These are phyloP conservation scores for Aspergillus sp. DNA, from an alignment of 2,329 filamentous ascomycete genomes.

Conservation along the genomic window DNA sequence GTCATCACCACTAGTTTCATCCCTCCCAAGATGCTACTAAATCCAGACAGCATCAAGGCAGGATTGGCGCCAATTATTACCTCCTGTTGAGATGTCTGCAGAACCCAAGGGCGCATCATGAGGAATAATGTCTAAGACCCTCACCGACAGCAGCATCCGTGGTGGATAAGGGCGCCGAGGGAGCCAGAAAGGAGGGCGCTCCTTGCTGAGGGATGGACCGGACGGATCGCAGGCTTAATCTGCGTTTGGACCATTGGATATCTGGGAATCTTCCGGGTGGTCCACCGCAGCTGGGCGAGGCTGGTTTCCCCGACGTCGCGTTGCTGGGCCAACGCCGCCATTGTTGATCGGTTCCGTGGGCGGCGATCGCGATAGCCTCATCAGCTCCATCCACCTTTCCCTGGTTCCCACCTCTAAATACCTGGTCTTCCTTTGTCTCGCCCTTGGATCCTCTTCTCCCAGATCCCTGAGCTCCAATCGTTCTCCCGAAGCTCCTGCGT, in stretches of 20 bases:
- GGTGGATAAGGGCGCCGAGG: too few relatives aligned
- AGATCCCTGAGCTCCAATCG: slow-evolving; percentile 11
- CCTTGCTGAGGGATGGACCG: slow-evolving; percentile 19
- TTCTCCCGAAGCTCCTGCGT: slow-evolving; percentile 3
- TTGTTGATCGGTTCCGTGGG: slow-evolving; percentile 41
- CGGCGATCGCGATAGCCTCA: slow-evolving; percentile 32
- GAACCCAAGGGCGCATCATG: slow-evolving; percentile 17
- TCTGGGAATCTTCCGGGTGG: slow-evolving; percentile 7
- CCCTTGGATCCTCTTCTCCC: slow-evolving; percentile 16
- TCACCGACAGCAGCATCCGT: slow-evolving; percentile 12
- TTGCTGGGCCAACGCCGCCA: slow-evolving; percentile 39
- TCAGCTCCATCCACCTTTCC: slow-evolving; percentile 24
- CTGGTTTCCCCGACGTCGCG: slow-evolving; percentile 32
- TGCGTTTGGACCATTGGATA: slow-evolving; percentile 11
- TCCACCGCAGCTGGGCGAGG: slow-evolving; percentile 21
- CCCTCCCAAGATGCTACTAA: slow-evolving; percentile 3
- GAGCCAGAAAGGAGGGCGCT: slow-evolving; percentile 12
- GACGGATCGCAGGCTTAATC: slow-evolving; percentile 16
- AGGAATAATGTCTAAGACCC: slow-evolving; percentile 21
- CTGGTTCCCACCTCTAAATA: slow-evolving; percentile 31
- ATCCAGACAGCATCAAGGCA: neutral
- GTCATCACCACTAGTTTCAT: neutral
- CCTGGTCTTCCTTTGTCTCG: slow-evolving; percentile 26
- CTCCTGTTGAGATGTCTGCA: slow-evolving; percentile 11
- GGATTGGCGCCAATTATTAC: slow-evolving; percentile 17